A percentile compares a stretch with the other conserved stretches of the same genome.
phyloP scores from a whole-genome alignment of 345 rosid species.

The Kandelia obovata region DNA sequence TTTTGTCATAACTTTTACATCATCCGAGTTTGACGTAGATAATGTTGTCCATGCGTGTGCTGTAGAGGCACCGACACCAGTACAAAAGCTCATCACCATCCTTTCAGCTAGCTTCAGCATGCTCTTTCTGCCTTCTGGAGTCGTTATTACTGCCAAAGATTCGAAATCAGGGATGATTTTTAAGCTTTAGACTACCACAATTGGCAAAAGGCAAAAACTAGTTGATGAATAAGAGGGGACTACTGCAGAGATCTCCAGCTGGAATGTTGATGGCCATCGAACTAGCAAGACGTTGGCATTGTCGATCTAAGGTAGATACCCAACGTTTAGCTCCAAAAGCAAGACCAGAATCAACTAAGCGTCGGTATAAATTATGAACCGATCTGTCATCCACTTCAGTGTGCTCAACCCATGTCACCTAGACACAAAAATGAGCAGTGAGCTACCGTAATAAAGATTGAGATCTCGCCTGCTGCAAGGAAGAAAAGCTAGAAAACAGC shows the following conservation, averaged over 20 bases:
- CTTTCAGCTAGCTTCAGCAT: conserved; percentile 91
- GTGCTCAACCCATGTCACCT: conserved; percentile 95
- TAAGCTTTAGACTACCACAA: not conserved
- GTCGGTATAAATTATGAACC: conserved; percentile 59
- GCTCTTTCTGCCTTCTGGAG: conserved; percentile 88
- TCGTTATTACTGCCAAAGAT: conserved; percentile 56
- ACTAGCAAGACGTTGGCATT: conserved; percentile 89
- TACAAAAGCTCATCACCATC: conserved; percentile 90
- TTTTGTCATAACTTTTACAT: conserved; percentile 86
- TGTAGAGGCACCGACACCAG: conserved; percentile 85
- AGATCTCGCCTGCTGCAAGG: too few species aligned
- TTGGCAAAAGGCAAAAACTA: not conserved
- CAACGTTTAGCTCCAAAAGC: conserved; percentile 94
- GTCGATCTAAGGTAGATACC: conserved; percentile 84
- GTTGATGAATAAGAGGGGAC: not conserved
- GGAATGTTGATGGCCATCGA: conserved; percentile 83
- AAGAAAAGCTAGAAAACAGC: not conserved
- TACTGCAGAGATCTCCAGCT: conserved; percentile 70
- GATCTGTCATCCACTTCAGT: conserved; percentile 75
- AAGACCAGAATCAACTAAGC: conserved; percentile 57
- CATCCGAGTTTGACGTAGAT: conserved; percentile 67
- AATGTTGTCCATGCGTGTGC: conserved; percentile 88
- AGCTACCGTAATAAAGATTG: not conserved
- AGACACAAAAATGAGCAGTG: not conserved
- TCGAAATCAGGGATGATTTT: not conserved